Conservation (phyloP, 306 rosid species). For the Inga leiocalycina region DNA sequence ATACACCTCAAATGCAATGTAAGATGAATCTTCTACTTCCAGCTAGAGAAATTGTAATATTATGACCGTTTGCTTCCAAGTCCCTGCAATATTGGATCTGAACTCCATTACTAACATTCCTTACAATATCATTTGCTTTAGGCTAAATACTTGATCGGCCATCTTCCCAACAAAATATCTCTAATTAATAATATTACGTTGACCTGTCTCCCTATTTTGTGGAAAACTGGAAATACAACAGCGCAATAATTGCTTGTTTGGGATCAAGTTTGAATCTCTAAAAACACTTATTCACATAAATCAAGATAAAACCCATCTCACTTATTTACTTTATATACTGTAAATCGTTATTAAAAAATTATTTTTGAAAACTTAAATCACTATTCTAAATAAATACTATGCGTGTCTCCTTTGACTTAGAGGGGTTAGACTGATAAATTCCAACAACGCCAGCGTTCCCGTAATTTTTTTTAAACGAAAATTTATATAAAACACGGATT, state of each 20-base stretch:
- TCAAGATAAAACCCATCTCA: too few species aligned
- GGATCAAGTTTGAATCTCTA: too few species aligned
- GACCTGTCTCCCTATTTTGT: neutral
- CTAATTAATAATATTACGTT: neutral
- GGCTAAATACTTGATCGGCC: neutral
- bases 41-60: neutral
- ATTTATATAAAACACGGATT: too few species aligned
- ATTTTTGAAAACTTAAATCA: too few species aligned
- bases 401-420: neutral
- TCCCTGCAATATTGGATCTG: neutral
- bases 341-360: too few species aligned
- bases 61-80: neutral
- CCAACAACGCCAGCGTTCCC: neutral
- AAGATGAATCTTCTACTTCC: neutral
- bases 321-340: too few species aligned
- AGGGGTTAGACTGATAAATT: neutral
- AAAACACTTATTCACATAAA: too few species aligned
- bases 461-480: too few species aligned
- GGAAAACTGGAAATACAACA: neutral
- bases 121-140: neutral
- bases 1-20: neutral
- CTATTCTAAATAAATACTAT: too few species aligned
- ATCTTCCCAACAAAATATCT: neutral
- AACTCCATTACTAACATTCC: neutral
- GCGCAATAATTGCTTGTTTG: neutral